Evolutionary conservation across 805 yeast species (phyloP).

Genomic region (Yarrowia alimentaria): DNA sequence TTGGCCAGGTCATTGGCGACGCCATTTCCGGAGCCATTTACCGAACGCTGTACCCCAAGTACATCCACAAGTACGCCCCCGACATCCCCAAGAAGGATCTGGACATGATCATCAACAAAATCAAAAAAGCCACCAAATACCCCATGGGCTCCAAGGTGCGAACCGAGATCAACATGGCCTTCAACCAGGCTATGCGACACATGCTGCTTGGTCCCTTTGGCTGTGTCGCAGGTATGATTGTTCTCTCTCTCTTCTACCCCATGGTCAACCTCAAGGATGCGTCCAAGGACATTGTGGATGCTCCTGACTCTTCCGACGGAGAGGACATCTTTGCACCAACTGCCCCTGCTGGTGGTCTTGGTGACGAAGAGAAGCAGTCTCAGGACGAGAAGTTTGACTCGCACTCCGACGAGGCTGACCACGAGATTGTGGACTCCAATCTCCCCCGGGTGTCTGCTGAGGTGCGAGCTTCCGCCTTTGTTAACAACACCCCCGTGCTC

Average conservation of each 20-base stretch:
- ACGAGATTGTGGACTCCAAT: background rate
- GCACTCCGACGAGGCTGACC: background rate
- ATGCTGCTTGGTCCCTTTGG: constrained; percentile 22
- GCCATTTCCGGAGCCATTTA: constrained; percentile 22
- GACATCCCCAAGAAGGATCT: constrained; percentile 15
- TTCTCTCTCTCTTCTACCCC: constrained; percentile 12
- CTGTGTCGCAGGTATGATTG: constrained; percentile 20
- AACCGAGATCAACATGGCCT: constrained; percentile 21
- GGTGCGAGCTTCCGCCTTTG: background rate
- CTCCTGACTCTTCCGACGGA: constrained; percentile 9
- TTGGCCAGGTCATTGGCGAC: constrained; percentile 17
- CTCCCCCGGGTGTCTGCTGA: constrained; percentile 8
- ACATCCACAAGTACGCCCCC: constrained; percentile 22
- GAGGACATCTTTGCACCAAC: background rate
- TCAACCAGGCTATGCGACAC: constrained; percentile 23
- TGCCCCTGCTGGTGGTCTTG: background rate
- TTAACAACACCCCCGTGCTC: constrained; percentile 14
- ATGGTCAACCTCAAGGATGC: constrained; percentile 23
- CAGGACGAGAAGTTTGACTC: constrained; percentile 3
- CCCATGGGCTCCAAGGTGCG: constrained; percentile 23
- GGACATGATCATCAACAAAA: constrained; percentile 24
- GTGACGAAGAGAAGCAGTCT: constrained; percentile 1
- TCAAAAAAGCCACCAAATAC: constrained; percentile 25
- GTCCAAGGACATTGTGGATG: constrained; percentile 2
- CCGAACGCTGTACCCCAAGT: constrained; percentile 20